Conservation (phyloP, 1,139 yeast species). For the Pichia inconspicua region DNA sequence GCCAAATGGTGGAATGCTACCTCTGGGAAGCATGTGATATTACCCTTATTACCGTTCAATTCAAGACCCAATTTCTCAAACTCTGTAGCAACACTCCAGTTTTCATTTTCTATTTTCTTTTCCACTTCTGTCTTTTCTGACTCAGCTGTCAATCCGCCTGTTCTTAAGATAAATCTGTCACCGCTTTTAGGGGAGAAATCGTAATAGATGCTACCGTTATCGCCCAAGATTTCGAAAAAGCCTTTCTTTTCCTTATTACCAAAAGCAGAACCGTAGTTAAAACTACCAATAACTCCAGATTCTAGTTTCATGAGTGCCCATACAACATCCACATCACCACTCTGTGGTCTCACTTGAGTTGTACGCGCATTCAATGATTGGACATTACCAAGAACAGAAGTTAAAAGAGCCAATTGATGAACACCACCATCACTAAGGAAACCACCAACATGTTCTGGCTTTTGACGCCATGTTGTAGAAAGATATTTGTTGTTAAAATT, state of each 20-base stretch:
- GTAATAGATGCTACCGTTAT: slow-evolving; percentile 61
- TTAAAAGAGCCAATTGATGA: slow-evolving; percentile 80
- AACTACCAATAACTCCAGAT: slow-evolving; percentile 71
- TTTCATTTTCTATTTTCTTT: slow-evolving; percentile 39
- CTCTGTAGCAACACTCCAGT: slow-evolving; percentile 60
- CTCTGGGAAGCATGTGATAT: slow-evolving; percentile 55
- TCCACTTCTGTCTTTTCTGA: slow-evolving; percentile 38
- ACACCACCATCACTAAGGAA: slow-evolving; percentile 92
- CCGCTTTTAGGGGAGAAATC: slow-evolving; percentile 54
- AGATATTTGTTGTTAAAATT: slow-evolving; percentile 56
- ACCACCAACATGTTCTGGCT: slow-evolving; percentile 89
- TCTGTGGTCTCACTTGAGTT: slow-evolving; percentile 61
- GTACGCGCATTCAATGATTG: slow-evolving; percentile 65
- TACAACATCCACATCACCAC: slow-evolving; percentile 76
- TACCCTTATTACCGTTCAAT: slow-evolving; percentile 53
- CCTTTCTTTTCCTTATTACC: slow-evolving; percentile 72
- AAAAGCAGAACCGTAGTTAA: slow-evolving; percentile 85
- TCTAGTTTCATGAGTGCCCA: slow-evolving; percentile 54
- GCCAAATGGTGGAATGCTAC: slow-evolving; percentile 89
- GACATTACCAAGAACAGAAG: slow-evolving; percentile 73
- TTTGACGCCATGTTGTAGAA: slow-evolving; percentile 73
- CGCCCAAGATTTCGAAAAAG: slow-evolving; percentile 64
- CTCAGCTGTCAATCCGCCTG: slow-evolving; percentile 38
- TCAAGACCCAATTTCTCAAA: slow-evolving; percentile 71
- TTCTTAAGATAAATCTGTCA: slow-evolving; percentile 36